A percentile compares a stretch with the other conserved stretches of the same genome.
Evolutionary conservation across 192 early-diverging fungal genomes (phyloP).

Genomic region (Umbelopsis sp.): DNA sequence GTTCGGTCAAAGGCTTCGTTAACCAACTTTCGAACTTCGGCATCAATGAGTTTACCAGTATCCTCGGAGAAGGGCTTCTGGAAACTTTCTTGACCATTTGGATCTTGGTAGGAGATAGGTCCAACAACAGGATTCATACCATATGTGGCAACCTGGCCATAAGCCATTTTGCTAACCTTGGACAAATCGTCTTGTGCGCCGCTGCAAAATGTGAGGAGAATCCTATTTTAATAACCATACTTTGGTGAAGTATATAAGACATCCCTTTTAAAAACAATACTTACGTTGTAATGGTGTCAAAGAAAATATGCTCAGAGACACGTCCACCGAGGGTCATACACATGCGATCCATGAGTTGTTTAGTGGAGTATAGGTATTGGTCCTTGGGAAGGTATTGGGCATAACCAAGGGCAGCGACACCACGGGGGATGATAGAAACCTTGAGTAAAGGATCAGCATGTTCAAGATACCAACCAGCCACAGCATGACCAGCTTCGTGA

Average conservation of each 20-base stretch:
- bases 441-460: constrained; percentile 96
- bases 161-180: constrained; percentile 95
- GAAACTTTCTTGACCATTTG: constrained; percentile 74
- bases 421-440: constrained; percentile 96
- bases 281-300: constrained; percentile 83
- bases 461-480: constrained; percentile 94
- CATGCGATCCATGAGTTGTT: constrained; percentile 87
- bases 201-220: neutral
- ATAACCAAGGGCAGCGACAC: constrained; percentile 90
- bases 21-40: constrained; percentile 86
- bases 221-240: too few relatives aligned
- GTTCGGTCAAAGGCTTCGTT: constrained; percentile 78
- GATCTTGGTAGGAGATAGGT: constrained; percentile 76
- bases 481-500: constrained; percentile 98
- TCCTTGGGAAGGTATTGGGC: constrained; percentile 98
- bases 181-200: constrained; percentile 96
- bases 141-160: constrained; percentile 89
- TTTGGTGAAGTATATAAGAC: neutral
- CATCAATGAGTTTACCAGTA: constrained; percentile 90
- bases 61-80: constrained; percentile 95
- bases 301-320: constrained; percentile 89
- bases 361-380: constrained; percentile 89
- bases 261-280: neutral
- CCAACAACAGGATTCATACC: constrained; percentile 91
- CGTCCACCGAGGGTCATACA: constrained; percentile 85